Conservation (phyloP, 306 rosid genomes). For the Malus orientalis region DNA sequence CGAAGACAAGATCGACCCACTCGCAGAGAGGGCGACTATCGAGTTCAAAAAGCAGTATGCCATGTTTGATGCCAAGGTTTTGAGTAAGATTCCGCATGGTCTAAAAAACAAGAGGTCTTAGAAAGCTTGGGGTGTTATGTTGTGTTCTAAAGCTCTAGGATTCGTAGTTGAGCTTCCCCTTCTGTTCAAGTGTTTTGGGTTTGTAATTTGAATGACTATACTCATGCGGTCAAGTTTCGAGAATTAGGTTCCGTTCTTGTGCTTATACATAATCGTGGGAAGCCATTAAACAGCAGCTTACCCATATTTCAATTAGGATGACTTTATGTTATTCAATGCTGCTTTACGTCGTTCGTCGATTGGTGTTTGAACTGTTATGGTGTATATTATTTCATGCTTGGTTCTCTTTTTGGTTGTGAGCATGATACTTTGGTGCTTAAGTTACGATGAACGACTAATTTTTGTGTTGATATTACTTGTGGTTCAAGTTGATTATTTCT, state of each 20-base stretch:
- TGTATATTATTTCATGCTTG: constrained; percentile 4
- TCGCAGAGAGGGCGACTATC: constrained; percentile 50
- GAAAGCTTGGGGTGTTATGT: constrained; percentile 5
- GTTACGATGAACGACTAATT: neutral
- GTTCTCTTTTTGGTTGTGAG: neutral
- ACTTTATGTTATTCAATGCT: constrained; percentile 1
- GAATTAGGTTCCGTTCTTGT: constrained; percentile 23
- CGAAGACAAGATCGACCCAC: constrained; percentile 58
- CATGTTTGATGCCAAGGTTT: constrained; percentile 66
- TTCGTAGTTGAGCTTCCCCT: neutral
- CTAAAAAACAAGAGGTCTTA: constrained; percentile 60
- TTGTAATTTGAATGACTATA: constrained; percentile 16
- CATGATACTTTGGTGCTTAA: neutral
- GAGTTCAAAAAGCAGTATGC: constrained; percentile 68
- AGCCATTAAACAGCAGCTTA: constrained; percentile 10
- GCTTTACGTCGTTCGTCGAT: constrained; percentile 3
- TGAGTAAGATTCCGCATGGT: constrained; percentile 54
- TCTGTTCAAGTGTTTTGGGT: constrained; percentile 12
- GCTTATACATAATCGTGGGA: neutral
- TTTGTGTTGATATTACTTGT: neutral
- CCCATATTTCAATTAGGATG: neutral
- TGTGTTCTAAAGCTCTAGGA: neutral
- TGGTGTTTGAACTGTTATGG: neutral
- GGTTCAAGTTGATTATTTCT: neutral
- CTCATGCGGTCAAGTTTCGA: constrained; percentile 15